These are phyloP conservation scores for Ilex aquifolium DNA, from an alignment of 257 asterid genomes.

Conservation along the genomic window DNA sequence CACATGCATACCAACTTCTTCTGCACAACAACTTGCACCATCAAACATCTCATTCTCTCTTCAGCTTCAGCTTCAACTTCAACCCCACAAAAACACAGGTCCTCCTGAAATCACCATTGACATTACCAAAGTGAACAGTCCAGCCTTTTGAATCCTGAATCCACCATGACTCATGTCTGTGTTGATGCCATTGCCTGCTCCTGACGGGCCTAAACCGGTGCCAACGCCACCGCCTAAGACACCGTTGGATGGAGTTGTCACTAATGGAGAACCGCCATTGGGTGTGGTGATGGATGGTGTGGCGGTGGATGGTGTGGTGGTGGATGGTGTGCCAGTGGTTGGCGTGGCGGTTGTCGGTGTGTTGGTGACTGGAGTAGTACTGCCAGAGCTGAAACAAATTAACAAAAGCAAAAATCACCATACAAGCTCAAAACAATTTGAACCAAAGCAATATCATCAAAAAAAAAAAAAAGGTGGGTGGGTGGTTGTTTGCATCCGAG, in stretches of 20 bases:
- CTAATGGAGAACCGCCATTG: slow-evolving; percentile 32
- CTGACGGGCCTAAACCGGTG: slow-evolving; percentile 55
- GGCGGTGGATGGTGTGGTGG: slow-evolving; percentile 5
- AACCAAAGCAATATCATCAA: not conserved
- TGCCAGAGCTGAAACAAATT: slow-evolving; percentile 14
- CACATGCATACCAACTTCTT: too few species aligned
- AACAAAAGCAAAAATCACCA: not conserved
- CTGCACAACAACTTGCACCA: too few species aligned
- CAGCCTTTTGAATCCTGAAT: slow-evolving; percentile 11
- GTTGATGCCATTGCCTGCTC: slow-evolving; percentile 25
- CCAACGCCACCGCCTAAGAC: slow-evolving; percentile 49
- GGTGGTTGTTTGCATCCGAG: too few species aligned
- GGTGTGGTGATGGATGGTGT: slow-evolving; percentile 23
- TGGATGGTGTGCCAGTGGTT: not conserved
- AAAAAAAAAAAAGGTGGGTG: too few species aligned
- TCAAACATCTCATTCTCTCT: too few species aligned
- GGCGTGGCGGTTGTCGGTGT: slow-evolving; percentile 19
- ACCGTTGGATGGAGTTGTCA: slow-evolving; percentile 45
- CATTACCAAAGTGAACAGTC: slow-evolving; percentile 11
- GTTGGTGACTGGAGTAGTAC: slow-evolving; percentile 14
- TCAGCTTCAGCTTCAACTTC: not conserved
- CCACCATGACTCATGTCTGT: slow-evolving; percentile 35
- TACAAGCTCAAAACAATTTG: not conserved
- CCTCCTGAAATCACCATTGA: slow-evolving; percentile 15
- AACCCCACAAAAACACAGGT: slow-evolving; percentile 29